Evolutionary conservation across 306 rosid species (phyloP), one percentile per base, ranked within the genome.

Genomic region (Prunus fruticosa): DNA sequence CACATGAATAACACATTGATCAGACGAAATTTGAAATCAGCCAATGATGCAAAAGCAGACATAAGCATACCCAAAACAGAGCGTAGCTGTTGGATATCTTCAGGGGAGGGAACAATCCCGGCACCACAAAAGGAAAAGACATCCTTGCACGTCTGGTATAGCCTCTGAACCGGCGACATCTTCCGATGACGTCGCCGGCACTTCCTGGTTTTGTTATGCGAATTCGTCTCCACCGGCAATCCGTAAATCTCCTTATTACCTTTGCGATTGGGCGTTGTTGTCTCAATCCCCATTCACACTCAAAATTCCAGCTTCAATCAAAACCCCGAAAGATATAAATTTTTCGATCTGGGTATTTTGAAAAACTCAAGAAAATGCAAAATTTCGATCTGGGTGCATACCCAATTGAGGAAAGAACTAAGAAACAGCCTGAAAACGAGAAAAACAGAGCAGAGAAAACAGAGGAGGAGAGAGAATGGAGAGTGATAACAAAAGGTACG

Each of bases 271-370:
- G 82, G 88, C 76, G 88, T 76, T 52, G 82, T 75, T 53, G 82
- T 86, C 89, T 84, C 97, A 84, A 95, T 81, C 87, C 98, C 98
- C 98, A 95, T 94, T 83, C 91, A 88, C 54, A 12, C 54, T 5
- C 82, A 61, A 84, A 81, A 22, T 25, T 20, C 53, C 11, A 63
- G 16, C 60, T 34, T 66, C 20, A 67, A 38, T 18, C 43, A 45
- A 43, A 23, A n/a, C 66, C 28, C 5, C 19, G 11, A 63, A 25
- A 27, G 5, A 49, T 23, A 12, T 1, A 16, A 45, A 63, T 63
- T 18, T 38, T 30, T 25, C 28, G 60, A 76, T 20, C 64, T 22
- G 68, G 69, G 70, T 8, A 3, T 2, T 15, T 61, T 46, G 3
- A n/a, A 11, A 49, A 62, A 61, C 38, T 2, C 19, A 50, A 53